A percentile compares a stretch with the other conserved stretches of the same genome.
phyloP scores from a whole-genome alignment of 805 yeast genomes.

The Monosporozyma aquatica region DNA sequence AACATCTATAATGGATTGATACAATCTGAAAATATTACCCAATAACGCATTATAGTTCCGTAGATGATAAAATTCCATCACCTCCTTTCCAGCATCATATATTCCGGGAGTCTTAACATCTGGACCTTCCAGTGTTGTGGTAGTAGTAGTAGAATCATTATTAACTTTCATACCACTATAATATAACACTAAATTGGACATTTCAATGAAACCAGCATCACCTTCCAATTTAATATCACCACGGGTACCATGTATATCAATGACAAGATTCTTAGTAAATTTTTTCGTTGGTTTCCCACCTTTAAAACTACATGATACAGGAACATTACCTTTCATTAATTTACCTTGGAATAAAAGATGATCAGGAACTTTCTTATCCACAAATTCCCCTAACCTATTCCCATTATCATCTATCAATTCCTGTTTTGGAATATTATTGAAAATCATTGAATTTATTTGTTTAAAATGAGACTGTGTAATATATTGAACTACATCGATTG shows the following conservation, averaged over 20 bases:
- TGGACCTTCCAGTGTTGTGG: no score
- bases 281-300: slow-evolving; percentile 19
- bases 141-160: no score
- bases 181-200: slow-evolving; percentile 16
- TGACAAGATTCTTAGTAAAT: slow-evolving; percentile 17
- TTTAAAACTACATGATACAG: slow-evolving; percentile 17
- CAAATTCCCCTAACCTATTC: slow-evolving; percentile 7
- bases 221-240: slow-evolving; percentile 20
- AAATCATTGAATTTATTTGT: slow-evolving; percentile 13
- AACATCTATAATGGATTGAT: slow-evolving; percentile 14
- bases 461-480: slow-evolving; percentile 15
- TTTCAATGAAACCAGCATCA: slow-evolving; percentile 19
- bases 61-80: slow-evolving; percentile 17
- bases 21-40: slow-evolving; percentile 15
- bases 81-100: slow-evolving; percentile 10
- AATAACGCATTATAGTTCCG: slow-evolving; percentile 17
- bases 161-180: slow-evolving; percentile 14
- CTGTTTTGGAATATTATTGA: slow-evolving; percentile 16
- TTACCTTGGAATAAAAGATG: slow-evolving; percentile 18
- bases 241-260: slow-evolving; percentile 19
- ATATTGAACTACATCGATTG: slow-evolving; percentile 17
- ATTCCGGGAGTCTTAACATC: not conserved
- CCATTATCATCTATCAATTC: slow-evolving; percentile 13
- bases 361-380: slow-evolving; percentile 15
- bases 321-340: slow-evolving; percentile 12